A percentile compares a stretch with the other conserved stretches of the same genome.
Evolutionary conservation across 2,329 filamentous ascomycete genomes (phyloP).

Genomic region (Orbilia quercus): DNA sequence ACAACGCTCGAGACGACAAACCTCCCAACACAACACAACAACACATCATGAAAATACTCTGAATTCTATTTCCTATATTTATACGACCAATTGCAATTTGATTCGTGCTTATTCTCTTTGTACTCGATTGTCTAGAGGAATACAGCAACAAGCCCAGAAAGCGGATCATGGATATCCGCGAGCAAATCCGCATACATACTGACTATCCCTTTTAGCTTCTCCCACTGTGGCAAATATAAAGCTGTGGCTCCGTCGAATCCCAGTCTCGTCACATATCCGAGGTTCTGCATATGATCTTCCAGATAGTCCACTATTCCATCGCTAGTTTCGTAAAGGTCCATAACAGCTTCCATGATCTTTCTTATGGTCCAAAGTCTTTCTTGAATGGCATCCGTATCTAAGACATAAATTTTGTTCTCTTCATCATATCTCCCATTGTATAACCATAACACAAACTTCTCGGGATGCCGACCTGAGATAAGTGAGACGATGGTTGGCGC

Average conservation of each 20-base stretch:
- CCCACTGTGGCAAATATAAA: neutral
- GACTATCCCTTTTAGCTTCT: neutral
- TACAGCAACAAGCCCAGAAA: neutral
- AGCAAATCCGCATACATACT: neutral
- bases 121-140: neutral
- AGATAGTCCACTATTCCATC: constrained; percentile 2
- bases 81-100: too few relatives aligned
- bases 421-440: neutral
- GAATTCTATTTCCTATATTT: too few relatives aligned
- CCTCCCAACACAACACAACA: constrained; percentile 17
- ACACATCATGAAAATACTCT: constrained; percentile 10
- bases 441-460: neutral
- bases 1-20: constrained; percentile 2
- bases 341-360: neutral
- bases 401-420: neutral
- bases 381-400: neutral
- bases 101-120: too few relatives aligned
- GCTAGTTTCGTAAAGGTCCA: neutral
- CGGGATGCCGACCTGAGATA: too few relatives aligned
- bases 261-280: too few relatives aligned
- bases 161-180: neutral
- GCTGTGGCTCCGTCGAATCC: too few relatives aligned
- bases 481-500: too few relatives aligned
- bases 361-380: neutral
- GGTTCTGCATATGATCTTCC: neutral